Evolutionary conservation across 139 green algal species (phyloP).

Genomic region (Asterochloris erici): DNA sequence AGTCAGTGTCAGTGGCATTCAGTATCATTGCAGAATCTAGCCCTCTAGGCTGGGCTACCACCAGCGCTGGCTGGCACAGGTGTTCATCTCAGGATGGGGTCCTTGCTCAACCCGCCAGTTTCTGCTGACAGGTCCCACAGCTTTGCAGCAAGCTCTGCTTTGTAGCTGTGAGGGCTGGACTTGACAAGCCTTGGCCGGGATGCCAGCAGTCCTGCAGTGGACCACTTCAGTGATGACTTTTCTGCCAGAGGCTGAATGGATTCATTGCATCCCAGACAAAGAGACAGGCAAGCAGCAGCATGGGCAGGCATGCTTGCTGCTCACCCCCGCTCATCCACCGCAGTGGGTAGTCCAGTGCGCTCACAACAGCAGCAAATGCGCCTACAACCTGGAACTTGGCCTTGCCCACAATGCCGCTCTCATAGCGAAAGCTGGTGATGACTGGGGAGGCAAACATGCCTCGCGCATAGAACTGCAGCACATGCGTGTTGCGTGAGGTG

Average conservation of each 20-base stretch:
- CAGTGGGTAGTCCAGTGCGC: slow-evolving; percentile 58
- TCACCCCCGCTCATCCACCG: slow-evolving; percentile 36
- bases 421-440: slow-evolving; percentile 9
- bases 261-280: not conserved
- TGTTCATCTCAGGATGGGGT: slow-evolving; percentile 18
- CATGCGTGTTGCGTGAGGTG: not conserved
- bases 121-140: slow-evolving; percentile 64
- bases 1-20: too few relatives aligned
- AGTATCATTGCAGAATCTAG: too few relatives aligned
- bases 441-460: slow-evolving; percentile 66
- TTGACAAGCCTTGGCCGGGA: slow-evolving; percentile 34
- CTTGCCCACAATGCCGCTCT: not conserved
- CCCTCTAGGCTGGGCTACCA: too few relatives aligned
- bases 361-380: slow-evolving; percentile 20
- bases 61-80: not conserved
- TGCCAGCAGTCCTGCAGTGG: slow-evolving; percentile 18
- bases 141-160: slow-evolving; percentile 41
- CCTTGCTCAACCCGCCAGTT: slow-evolving; percentile 32
- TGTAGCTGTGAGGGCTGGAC: slow-evolving; percentile 48
- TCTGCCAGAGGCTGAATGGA: not conserved
- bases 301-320: not conserved
- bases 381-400: not conserved
- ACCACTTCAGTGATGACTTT: not conserved
- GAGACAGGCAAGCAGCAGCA: not conserved
- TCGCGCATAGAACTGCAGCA: slow-evolving; percentile 66